phyloP scores from a whole-genome alignment of 345 rosid species.

The Salix viminalis region DNA sequence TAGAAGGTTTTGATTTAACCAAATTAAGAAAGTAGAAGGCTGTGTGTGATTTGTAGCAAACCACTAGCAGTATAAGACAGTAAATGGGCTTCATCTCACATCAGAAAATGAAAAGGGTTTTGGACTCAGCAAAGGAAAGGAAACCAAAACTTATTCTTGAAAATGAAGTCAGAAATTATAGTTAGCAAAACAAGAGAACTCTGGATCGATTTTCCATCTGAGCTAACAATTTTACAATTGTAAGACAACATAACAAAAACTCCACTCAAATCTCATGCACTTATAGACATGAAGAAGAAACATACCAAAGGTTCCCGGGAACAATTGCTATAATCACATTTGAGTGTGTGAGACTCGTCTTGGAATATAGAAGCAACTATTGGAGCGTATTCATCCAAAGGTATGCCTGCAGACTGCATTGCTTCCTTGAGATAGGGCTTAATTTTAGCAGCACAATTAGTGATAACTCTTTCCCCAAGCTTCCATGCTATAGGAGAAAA shows the following conservation, averaged over 20 bases:
- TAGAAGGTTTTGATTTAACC: background rate
- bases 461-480: constrained; percentile 58
- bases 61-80: background rate
- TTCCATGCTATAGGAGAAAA: constrained; percentile 44
- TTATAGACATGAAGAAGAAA: constrained; percentile 12
- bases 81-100: background rate
- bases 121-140: background rate
- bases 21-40: background rate
- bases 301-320: constrained; percentile 45
- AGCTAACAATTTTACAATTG: background rate
- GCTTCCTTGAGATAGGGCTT: constrained; percentile 52
- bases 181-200: constrained; percentile 1
- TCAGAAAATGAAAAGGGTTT: background rate
- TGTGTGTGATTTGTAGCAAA: background rate
- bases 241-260: background rate
- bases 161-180: background rate
- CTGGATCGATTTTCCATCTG: background rate
- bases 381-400: constrained; percentile 55
- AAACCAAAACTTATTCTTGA: background rate
- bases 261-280: background rate
- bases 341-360: constrained; percentile 22
- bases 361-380: constrained; percentile 47
- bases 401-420: constrained; percentile 33
- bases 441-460: constrained; percentile 53
- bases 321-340: constrained; percentile 21